These are phyloP conservation scores for Solanum ossicruentum DNA, from an alignment of 257 asterid species.

Conservation along the genomic window DNA sequence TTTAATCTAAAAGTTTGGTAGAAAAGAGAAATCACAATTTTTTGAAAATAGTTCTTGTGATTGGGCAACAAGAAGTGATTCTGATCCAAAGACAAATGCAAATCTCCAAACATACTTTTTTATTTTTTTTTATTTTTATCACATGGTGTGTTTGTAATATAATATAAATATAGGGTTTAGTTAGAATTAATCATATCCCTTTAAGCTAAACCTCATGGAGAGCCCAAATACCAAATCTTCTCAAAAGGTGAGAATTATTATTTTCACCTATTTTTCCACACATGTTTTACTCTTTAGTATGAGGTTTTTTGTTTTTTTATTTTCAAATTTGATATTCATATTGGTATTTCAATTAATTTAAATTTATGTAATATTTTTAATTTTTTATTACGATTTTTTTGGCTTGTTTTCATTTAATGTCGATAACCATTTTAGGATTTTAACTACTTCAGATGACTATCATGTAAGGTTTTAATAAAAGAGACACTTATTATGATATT, in stretches of 20 bases:
- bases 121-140: not conserved
- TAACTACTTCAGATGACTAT: not conserved
- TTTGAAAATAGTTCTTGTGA: slow-evolving; percentile 11
- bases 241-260: slow-evolving; percentile 28
- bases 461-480: too few species aligned
- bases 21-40: slow-evolving; percentile 7
- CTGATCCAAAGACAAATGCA: slow-evolving; percentile 21
- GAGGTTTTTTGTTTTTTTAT: not conserved
- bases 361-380: too few species aligned
- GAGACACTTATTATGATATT: too few species aligned
- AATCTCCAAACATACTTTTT: slow-evolving; percentile 22
- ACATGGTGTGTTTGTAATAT: slow-evolving; percentile 1
- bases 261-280: not conserved
- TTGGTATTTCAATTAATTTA: too few species aligned
- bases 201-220: slow-evolving; percentile 22
- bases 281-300: not conserved
- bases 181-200: slow-evolving; percentile 5
- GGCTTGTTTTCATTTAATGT: too few species aligned
- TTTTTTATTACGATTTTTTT: not conserved
- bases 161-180: slow-evolving; percentile 18
- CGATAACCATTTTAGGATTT: too few species aligned
- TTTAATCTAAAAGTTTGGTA: slow-evolving; percentile 50
- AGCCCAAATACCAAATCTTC: slow-evolving; percentile 32
- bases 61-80: slow-evolving; percentile 37
- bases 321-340: too few species aligned